Evolutionary conservation across 352 stramenopile species (phyloP), one percentile per base, ranked within the genome.

Genomic region (Phytophthora sansomeana): DNA sequence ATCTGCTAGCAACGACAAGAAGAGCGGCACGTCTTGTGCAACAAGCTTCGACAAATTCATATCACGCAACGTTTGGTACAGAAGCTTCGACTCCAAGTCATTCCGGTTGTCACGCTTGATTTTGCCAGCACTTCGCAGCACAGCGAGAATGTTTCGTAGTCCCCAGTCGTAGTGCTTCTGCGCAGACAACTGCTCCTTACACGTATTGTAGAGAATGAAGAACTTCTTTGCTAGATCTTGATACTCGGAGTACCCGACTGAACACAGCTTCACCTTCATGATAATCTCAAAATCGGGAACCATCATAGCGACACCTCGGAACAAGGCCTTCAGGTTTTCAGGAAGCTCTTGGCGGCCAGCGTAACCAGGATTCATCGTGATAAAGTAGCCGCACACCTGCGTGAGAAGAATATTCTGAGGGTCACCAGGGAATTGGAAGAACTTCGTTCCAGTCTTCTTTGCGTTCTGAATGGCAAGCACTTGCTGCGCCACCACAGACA

Each of bases 321-420:
- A 97, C 6, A 97, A 78, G 9, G 96, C 96, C 74, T 99, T 99
- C 8, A 99, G 81, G 68, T 99, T 99, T 75, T 99, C 97, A 6
- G 97, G 97, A 3, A 99, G 77, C 69, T 99, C 97, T 69, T 99
- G 97, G 7, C 97, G 89, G 52, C 97, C 97, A 47, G 97, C 97
- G 67, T 99, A 99, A 49, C 97, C 97, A 5, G 97, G 97, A 74
- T 99, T 99, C 97, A 99, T 99, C 2, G 97, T 99, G 67, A 99
- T 99, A 70, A 99, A 99, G 74, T 98, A 99, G 4, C 96, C 97
- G 55, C 96, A 98, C 9, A 98, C 93, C 11, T 95, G 96, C 32
- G 97, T 96, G 4, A 99, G 80, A 41, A 98, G 63, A 58, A 99
- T 98, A 73, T 99, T 98, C 74, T 98, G 96, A 9, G 96, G 96